Evolutionary conservation across 2,329 filamentous ascomycete species (phyloP), one percentile per base, ranked within the genome.

Genomic region (Colletotrichum scovillei): DNA sequence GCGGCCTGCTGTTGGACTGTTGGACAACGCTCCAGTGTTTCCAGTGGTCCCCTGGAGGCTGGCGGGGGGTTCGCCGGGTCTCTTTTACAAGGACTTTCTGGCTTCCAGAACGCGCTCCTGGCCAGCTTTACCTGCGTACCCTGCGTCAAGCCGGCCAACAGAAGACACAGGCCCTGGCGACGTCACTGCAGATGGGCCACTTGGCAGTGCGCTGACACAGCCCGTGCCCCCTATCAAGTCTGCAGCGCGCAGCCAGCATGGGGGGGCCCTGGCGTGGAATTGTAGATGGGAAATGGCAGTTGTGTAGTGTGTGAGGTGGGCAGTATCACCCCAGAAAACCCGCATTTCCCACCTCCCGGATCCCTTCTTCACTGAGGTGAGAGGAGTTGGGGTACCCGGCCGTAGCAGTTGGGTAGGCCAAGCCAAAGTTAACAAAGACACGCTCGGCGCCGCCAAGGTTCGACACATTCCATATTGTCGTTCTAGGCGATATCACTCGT

Each of bases 21-120:
- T 65, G 70, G 60, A 49, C 30, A 55, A 55, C 57, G 63, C 63
- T 67, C 56, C 63, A 67, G 67, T 73, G 70, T 71, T 71, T 71
- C 63, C 55, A 56, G 63, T 57, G 66, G 66, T 53, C 55, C 70
- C 38, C 52, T 42, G 24, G 52, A 14, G 11, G 4, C 38, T 42
- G 38, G 38, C 6, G 38, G 38, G 16, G 26, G 67, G 24, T 9
- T 68, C 11, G 19, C 49, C 3, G 19, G 16, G 49, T 46, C 46
- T 53, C 12, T 11, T 32, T 32, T 30, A 19, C 35, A 49, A 60
- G 52, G 58, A 38, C n/a, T 42, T 14, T 56, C 35, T 30, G 52
- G 49, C 35, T 69, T 64, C 59, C 67, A 69, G 67, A 69, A 63
- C 32, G n/a, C 58, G 9, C 52, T 63, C n/a, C 19, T 11, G 42